These are phyloP conservation scores for Inosperma sp. DNA, from an alignment of 768 basidiomycete species.

Conservation along the genomic window DNA sequence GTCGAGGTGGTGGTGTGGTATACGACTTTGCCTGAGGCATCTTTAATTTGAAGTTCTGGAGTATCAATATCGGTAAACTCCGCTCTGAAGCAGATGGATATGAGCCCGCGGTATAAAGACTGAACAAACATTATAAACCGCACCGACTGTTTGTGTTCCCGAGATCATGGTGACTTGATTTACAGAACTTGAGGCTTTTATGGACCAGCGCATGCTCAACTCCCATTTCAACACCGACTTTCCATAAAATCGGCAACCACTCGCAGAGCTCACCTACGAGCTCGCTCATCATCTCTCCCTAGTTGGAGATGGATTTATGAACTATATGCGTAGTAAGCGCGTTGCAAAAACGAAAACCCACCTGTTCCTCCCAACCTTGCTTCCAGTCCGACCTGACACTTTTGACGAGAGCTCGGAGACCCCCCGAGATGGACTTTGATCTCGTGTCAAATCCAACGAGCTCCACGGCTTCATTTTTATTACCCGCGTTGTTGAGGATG, in stretches of 20 bases:
- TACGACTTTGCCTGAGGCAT: not conserved
- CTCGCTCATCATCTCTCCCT: not conserved
- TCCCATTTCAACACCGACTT: not conserved
- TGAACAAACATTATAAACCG: not conserved
- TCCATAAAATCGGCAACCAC: constrained; percentile 6
- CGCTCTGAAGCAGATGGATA: not conserved
- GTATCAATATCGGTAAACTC: not conserved
- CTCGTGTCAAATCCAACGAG: not conserved
- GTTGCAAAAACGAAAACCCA: not conserved
- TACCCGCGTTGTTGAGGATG: not conserved
- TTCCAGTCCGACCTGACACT: not conserved
- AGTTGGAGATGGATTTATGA: not conserved
- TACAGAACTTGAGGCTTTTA: not conserved
- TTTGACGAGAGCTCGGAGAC: not conserved
- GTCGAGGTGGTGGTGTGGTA: not conserved
- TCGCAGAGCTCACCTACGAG: not conserved
- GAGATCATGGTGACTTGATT: not conserved
- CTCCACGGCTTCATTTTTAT: not conserved
- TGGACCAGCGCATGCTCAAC: not conserved
- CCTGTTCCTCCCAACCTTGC: not conserved
- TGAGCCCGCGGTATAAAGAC: not conserved
- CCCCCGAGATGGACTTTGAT: not conserved
- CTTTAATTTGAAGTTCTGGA: not conserved
- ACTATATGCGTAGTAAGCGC: not conserved
- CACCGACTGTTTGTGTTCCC: constrained; percentile 1